Conservation (phyloP, 306 rosid genomes). For the Prunus dulcis region DNA sequence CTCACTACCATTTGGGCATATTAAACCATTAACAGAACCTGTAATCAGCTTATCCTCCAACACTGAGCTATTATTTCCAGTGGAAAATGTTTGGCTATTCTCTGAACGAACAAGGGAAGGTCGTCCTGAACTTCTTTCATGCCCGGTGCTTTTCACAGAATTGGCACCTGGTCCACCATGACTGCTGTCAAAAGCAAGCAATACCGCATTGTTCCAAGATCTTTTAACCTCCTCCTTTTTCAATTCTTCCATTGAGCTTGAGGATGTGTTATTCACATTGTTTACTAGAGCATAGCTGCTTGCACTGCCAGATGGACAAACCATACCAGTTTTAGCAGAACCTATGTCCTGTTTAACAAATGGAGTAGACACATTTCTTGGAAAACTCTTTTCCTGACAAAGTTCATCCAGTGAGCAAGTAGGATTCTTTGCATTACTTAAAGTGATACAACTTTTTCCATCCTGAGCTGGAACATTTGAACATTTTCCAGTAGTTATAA, state of each 20-base stretch:
- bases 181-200: slow-evolving; percentile 26
- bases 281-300: slow-evolving; percentile 24
- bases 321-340: slow-evolving; percentile 10
- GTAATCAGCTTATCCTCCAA: slow-evolving; percentile 24
- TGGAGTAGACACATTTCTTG: slow-evolving; percentile 10
- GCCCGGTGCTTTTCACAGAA: slow-evolving; percentile 15
- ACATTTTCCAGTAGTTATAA: slow-evolving; percentile 32
- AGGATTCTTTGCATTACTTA: slow-evolving; percentile 5
- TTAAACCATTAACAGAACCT: slow-evolving; percentile 13
- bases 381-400: slow-evolving; percentile 8
- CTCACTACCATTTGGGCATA: slow-evolving; percentile 10
- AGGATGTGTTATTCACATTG: slow-evolving; percentile 25
- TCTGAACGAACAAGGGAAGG: slow-evolving; percentile 18
- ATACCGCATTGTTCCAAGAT: slow-evolving; percentile 35
- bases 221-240: slow-evolving; percentile 34
- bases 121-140: slow-evolving; percentile 18
- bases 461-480: slow-evolving; percentile 1
- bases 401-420: slow-evolving; percentile 10
- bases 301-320: slow-evolving; percentile 14
- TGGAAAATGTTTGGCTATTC: slow-evolving; percentile 9
- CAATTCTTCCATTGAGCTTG: slow-evolving; percentile 33
- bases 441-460: background rate
- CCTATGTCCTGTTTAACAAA: slow-evolving; percentile 14
- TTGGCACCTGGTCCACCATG: slow-evolving; percentile 26
- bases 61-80: slow-evolving; percentile 8